Base-by-base conservation (phyloP, 1,284 basidiomycete genomes). In the Kwoniella shivajii region DNA sequence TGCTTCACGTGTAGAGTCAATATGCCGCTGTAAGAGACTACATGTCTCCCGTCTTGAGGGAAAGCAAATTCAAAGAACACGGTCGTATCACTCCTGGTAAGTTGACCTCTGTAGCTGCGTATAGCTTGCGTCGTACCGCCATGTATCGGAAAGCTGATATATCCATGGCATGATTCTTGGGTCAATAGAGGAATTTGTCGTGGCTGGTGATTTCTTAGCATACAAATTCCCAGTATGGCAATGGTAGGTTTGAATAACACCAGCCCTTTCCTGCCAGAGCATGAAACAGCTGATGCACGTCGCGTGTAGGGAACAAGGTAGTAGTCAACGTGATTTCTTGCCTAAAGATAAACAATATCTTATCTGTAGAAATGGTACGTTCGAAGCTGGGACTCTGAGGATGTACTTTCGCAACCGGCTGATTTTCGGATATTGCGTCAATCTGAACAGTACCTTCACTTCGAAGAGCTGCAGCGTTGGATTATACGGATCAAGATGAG, bases 21-120 rank as follows among this genome's bases (percentile, higher is more conserved):
- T 47, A 47, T 47, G 45, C 45, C 31, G 45, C 45, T 20, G 45
- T 47, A 14, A n/a, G 45, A 47, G 45, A 47, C 26, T 47, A 47
- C 27, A 47, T 47, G 45, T 47, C 45, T 24, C 45, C 45, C 6
- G 94, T 98, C 30, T 84, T 99, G 67, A 89, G 89, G 73, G 95
- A 99, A 81, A 93, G 90, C 81, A 98, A 98, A 78, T 99, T 99
- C 83, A 98, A 96, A 78, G 95, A 99, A 78, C 92, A 97, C 73
- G 95, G 95, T 11, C 83, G 94, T 54, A 95, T 96, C 72, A 97
- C 90, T 16, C 94, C 93, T 61, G 93, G 92, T 95, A 61, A 49
- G 86, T 76, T 16, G n/a, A n/a, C n/a, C n/a, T n/a, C n/a, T n/a
- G n/a, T n/a, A n/a, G n/a, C n/a, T n/a, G 38, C 4, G 20, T 3